phyloP scores from a whole-genome alignment of 2,329 filamentous ascomycete genomes.

The Talaromyces amestolkiae region DNA sequence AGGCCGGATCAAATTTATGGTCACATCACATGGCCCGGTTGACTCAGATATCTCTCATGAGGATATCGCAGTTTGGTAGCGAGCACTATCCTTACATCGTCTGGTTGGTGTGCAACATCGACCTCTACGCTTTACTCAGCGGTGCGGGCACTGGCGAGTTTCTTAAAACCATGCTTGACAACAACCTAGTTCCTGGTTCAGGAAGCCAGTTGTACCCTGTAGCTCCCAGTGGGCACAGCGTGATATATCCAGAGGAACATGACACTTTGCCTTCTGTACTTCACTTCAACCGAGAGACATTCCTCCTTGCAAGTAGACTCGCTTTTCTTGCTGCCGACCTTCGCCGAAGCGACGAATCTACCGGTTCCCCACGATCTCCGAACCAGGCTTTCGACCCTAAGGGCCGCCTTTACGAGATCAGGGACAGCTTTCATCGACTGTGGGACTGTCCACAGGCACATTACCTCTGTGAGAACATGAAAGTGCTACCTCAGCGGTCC shows the following conservation, averaged over 20 bases:
- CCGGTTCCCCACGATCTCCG: not conserved
- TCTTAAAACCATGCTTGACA: conserved; percentile 46
- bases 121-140: conserved; percentile 55
- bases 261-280: conserved; percentile 42
- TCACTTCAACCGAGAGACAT: conserved; percentile 46
- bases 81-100: conserved; percentile 53
- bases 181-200: conserved; percentile 48
- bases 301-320: conserved; percentile 46
- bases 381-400: conserved; percentile 17
- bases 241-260: conserved; percentile 38
- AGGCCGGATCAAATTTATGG: conserved; percentile 52
- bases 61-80: conserved; percentile 42
- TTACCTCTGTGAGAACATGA: conserved; percentile 36
- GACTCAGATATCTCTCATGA: conserved; percentile 49
- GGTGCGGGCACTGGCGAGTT: conserved; percentile 53
- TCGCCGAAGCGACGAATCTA: conserved; percentile 34
- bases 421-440: conserved; percentile 36
- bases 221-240: conserved; percentile 33
- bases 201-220: conserved; percentile 39
- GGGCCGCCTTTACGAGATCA: conserved; percentile 36
- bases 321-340: conserved; percentile 44
- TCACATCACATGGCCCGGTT: conserved; percentile 55
- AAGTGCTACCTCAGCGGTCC: conserved; percentile 36
- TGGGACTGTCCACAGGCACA: conserved; percentile 40
- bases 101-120: conserved; percentile 55